Evolutionary conservation across 108 stramenopile species (phyloP), one percentile per base, ranked within the genome.

Genomic region (Fistulifera solaris): DNA sequence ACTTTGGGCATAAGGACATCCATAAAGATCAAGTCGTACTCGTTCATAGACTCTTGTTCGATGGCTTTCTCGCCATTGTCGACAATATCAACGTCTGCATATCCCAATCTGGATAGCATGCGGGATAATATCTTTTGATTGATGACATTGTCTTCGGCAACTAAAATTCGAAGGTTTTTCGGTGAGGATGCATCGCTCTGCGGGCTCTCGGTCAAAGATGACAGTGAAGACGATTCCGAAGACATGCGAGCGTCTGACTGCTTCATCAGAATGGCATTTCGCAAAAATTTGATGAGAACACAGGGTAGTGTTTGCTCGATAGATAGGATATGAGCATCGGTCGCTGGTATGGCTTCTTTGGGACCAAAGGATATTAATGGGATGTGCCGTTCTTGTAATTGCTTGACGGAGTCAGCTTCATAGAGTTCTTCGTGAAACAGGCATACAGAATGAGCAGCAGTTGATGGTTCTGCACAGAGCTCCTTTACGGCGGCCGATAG

Each of bases 1-100:
- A 78, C 70, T 12, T 61, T 40, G 11, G 77, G 77, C 77, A 78
- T 78, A 40, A 73, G 71, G 53, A 73, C 49, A 62, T 78, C 77
- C 77, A 73, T 78, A 26, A 78, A 63, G 12, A 78, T 49, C 28
- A 72, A 23, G 38, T 66, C 70, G 54, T 52, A 78, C 12, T 19
- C 15, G 38, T 54, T 42, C 14, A 26, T 31, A 13, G 18, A 42
- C 16, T 24, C 31, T 4, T 12, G n/a, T 18, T 70, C 69, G 13
- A 73, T 63, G 21, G 77, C 77, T 47, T 64, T 64, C 25, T 61
- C 16, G 15, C 77, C 77, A 54, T 73, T 69, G 42, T 73, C 67
- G 21, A 70, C 77, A 39, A 65, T 38, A 0, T 48, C 50, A 16
- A 78, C 64, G 28, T 63, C 56, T 1, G 7, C 26, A 8, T 68